Evolutionary conservation across 805 yeast genomes (phyloP), one percentile per base, ranked within the genome.

Genomic region (Lipomyces oligophaga): DNA sequence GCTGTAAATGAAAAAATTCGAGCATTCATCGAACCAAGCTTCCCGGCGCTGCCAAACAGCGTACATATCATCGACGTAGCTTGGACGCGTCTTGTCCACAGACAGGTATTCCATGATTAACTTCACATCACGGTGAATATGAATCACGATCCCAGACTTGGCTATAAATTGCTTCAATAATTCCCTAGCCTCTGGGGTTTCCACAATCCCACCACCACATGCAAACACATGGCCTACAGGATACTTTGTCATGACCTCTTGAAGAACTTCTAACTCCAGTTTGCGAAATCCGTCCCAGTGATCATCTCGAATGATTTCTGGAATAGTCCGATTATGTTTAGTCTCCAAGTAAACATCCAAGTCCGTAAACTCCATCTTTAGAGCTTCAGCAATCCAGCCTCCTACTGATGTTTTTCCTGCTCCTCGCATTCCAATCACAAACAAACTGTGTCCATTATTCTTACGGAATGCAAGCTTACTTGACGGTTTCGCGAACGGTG

Each of bases 141-240:
- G 97, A 45, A 93, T 71, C 10, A 93, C 97, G 54, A 85, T 75
- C 32, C 96, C 95, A 21, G 84, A 85, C 19, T 68, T 59, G 5
- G 67, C 66, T 33, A 64, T 60, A 63, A 79, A 84, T 5, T 71
- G 63, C 57, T 80, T 74, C 63, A 93, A 71, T 5, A 78, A 55
- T 8, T 72, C 72, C 58, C 97, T 77, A 3, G 94, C 79, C n/a
- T 65, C 75, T 5, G 73, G 73, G 32, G 75, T 75, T 67, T 90
- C 97, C 22, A 93, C 95, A 50, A 93, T 73, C 7, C 99, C 99
- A 35, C 99, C 99, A 27, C 99, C 99, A 40, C 96, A 85, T 0
- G 97, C 85, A 44, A 90, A 75, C 19, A 90, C 84, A 59, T 80
- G 72, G 4, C 83, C 83, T 15, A 64, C 62, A 2, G 74, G 70